A percentile compares a stretch with the other conserved stretches of the same genome.
Evolutionary conservation across 768 basidiomycete species (phyloP).

Genomic region (Agrocybe pediades): DNA sequence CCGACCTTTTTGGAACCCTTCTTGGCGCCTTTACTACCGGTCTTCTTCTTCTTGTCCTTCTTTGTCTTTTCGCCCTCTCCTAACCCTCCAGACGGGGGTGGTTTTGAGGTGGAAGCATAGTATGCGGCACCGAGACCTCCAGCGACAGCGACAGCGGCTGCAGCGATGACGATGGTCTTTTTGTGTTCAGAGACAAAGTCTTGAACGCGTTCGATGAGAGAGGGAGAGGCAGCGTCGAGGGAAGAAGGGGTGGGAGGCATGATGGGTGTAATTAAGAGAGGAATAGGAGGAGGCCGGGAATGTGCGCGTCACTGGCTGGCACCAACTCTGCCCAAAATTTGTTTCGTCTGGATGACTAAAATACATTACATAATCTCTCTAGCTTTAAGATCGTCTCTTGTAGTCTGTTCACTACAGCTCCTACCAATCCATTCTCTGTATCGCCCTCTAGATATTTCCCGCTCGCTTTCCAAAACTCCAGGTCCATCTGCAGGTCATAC

Average conservation of each 20-base stretch:
- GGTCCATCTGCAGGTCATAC: background rate
- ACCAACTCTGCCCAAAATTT: slow-evolving; percentile 13
- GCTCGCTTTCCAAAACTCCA: background rate
- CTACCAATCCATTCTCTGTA: background rate
- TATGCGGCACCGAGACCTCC: slow-evolving; percentile 72
- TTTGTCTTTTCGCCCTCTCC: slow-evolving; percentile 42
- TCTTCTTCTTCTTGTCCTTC: slow-evolving; percentile 48
- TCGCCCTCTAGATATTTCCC: background rate
- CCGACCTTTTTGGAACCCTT: slow-evolving; percentile 40
- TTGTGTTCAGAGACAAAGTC: slow-evolving; percentile 77
- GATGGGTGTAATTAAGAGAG: background rate
- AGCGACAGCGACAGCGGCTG: slow-evolving; percentile 71
- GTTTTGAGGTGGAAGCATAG: slow-evolving; percentile 58
- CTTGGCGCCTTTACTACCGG: slow-evolving; percentile 34
- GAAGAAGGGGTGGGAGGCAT: slow-evolving; percentile 12
- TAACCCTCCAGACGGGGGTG: slow-evolving; percentile 25
- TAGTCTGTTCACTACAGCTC: background rate
- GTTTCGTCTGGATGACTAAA: slow-evolving; percentile 8
- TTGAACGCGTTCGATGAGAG: slow-evolving; percentile 63
- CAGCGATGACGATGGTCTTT: slow-evolving; percentile 69
- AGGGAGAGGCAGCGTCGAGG: slow-evolving; percentile 18
- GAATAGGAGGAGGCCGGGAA: slow-evolving; percentile 12
- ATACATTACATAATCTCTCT: background rate
- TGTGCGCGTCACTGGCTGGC: slow-evolving; percentile 16
- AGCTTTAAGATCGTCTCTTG: slow-evolving; percentile 7